Conservation (phyloP, 176 grass and related monocot genomes). For the Oropetium thomaeum region DNA sequence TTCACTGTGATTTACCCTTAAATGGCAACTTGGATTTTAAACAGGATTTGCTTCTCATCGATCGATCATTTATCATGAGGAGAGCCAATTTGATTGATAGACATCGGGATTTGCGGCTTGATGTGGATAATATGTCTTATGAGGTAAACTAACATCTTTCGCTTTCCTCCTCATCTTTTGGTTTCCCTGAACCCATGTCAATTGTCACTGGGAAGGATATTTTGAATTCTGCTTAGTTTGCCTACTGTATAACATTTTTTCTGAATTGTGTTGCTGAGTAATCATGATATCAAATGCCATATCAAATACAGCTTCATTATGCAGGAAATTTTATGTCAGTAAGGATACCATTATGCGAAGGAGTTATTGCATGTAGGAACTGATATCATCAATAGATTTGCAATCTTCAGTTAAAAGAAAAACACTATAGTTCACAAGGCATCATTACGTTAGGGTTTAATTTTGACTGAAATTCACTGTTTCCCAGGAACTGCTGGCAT, state of each 20-base stretch:
- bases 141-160: slow-evolving; percentile 50
- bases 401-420: neutral
- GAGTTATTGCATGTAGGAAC: neutral
- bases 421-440: slow-evolving; percentile 6
- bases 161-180: neutral
- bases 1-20: slow-evolving; percentile 7
- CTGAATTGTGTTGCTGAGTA: no score
- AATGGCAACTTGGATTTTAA: neutral
- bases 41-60: slow-evolving; percentile 63
- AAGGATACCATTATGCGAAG: neutral
- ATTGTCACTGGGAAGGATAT: neutral
- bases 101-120: slow-evolving; percentile 86
- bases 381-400: neutral
- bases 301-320: no score
- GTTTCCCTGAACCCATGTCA: neutral
- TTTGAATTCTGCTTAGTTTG: neutral
- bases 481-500: slow-evolving; percentile 63
- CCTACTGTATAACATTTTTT: neutral
- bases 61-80: slow-evolving; percentile 51
- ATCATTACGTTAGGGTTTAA: slow-evolving; percentile 15
- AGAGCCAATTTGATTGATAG: slow-evolving; percentile 70
- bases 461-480: slow-evolving; percentile 4
- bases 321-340: no score
- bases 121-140: slow-evolving; percentile 98
- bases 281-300: neutral